phyloP scores from a whole-genome alignment of 129 eudicot genomes.

The Tagetes patula region DNA sequence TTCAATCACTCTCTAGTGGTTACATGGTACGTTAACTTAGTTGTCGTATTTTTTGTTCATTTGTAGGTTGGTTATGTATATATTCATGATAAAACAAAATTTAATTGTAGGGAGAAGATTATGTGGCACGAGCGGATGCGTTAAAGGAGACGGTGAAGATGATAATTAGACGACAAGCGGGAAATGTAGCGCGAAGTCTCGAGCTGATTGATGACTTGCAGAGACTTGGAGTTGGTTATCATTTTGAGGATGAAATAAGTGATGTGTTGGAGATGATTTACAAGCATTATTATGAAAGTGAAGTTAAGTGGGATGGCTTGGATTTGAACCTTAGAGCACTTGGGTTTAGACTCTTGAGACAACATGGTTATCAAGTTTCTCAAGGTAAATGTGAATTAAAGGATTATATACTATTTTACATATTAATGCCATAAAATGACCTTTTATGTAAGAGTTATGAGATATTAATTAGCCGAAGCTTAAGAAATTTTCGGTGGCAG shows the following conservation, averaged over 20 bases:
- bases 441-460: background rate
- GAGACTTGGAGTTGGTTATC: slow-evolving; percentile 11
- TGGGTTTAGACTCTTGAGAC: slow-evolving; percentile 19
- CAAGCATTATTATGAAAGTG: background rate
- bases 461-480: too few species aligned
- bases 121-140: slow-evolving; percentile 7
- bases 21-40: background rate
- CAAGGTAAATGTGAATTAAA: slow-evolving; percentile 3
- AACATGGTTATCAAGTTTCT: slow-evolving; percentile 25
- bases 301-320: background rate
- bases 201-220: slow-evolving; percentile 11
- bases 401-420: background rate
- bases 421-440: background rate
- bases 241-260: slow-evolving; percentile 22
- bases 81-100: background rate
- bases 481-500: too few species aligned
- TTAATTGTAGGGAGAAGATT: background rate
- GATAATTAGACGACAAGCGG: background rate
- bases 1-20: slow-evolving; percentile 14
- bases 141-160: slow-evolving; percentile 14
- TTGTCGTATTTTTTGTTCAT: background rate
- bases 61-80: background rate
- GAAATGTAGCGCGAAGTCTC: background rate
- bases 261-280: slow-evolving; percentile 15
- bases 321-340: slow-evolving; percentile 17